A percentile compares a stretch with the other conserved stretches of the same genome.
Conservation (phyloP, 2,329 filamentous ascomycete genomes). For the Botrytis deweyae region DNA sequence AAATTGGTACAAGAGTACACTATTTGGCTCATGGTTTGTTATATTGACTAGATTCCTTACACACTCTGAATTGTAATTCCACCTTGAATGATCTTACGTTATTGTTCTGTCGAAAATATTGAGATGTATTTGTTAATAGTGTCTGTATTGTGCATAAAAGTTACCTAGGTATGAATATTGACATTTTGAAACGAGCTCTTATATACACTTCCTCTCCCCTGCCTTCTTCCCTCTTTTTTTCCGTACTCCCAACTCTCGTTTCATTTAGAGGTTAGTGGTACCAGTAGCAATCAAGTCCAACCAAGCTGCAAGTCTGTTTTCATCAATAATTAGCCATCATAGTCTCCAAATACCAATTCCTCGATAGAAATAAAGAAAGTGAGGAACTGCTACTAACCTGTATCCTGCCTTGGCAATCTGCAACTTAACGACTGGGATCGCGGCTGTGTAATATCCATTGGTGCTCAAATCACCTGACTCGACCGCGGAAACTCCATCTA, state of each 20-base stretch:
- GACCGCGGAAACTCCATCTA: conserved; percentile 58
- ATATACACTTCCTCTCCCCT: neutral
- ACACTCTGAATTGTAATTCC: neutral
- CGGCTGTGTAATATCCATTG: conserved; percentile 58
- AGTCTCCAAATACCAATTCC: neutral
- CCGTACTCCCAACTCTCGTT: neutral
- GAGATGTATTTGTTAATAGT: neutral
- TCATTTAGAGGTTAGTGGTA: conserved; percentile 16
- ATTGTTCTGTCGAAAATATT: too few species aligned
- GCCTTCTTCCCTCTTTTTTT: neutral
- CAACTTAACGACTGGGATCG: conserved; percentile 60
- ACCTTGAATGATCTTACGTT: neutral
- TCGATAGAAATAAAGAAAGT: neutral
- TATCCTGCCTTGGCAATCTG: conserved; percentile 69
- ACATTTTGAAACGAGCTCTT: neutral
- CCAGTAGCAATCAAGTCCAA: conserved; percentile 57
- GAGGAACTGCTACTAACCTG: conserved; percentile 40
- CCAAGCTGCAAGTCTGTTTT: conserved; percentile 57
- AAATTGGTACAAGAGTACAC: neutral
- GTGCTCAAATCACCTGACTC: conserved; percentile 57
- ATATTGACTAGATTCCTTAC: neutral
- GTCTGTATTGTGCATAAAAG: neutral
- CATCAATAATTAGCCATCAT: neutral
- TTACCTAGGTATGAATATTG: neutral
- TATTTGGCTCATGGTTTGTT: neutral